Evolutionary conservation across 164 flowering plant genomes (phyloP), one percentile per base, ranked within the genome.

Genomic region (Aristolochia contorta): DNA sequence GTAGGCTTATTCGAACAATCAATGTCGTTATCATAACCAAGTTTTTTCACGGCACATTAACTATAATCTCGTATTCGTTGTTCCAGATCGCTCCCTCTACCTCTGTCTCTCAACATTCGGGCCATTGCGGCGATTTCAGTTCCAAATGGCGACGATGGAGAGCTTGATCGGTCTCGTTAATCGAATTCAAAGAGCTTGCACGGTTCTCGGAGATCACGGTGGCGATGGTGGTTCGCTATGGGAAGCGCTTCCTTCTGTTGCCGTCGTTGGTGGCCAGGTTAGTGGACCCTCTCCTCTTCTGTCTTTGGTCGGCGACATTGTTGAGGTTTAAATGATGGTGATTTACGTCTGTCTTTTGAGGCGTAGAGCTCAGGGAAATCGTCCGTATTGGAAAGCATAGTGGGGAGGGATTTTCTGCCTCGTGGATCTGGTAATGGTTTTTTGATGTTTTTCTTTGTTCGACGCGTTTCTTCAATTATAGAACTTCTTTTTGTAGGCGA

Each of bases 191-290:
- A 49, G 95, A 65, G 99, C 95, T 43, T 94, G 99, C 75, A 94
- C 97, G 2, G 96, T 91, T 14, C 74, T 94, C 25, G 97, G 99
- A 12, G 99, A 94, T 75, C 82, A 91, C 57, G 99, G 99, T 52
- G 97, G 97, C 59, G 97, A 91, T 59, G 95, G 96, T 48, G 67
- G 78, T 82, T 90, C 99, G 6, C 93, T 94, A n/a, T 94, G 97
- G 99, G 99, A 94, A 79, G 99, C 99, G 62, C 96, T 94, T 54
- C 99, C 99, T 33, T 72, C 99, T 16, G 97, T 94, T 48, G 99
- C 96, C 19, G 97, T 94, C 54, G 97, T 94, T 1, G 97, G 99
- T 14, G 99, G 99, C 60, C 99, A 93, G 96, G 99, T 79, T 14
- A 15, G 24, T 52, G 22, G 16, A 27, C 25, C 16, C 5, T 30